Percentiles rank a stretch among this genome's conserved stretches.
These are phyloP conservation scores for Rhizoclosmatium globosum DNA, from an alignment of 192 early-diverging fungal genomes.

Conservation along the genomic window DNA sequence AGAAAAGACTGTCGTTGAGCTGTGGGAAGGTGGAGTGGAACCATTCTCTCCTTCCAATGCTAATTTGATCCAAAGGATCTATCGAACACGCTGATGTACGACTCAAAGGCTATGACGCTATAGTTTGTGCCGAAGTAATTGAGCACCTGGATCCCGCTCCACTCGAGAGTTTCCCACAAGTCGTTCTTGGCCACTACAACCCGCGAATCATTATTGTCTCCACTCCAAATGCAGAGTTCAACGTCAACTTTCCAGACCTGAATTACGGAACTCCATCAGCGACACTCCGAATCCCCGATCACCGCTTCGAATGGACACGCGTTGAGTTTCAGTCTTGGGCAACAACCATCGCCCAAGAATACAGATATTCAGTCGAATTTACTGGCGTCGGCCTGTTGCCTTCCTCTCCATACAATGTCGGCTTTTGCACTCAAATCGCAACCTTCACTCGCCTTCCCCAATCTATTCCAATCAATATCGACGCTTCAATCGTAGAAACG, in stretches of 20 bases:
- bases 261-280: constrained; percentile 72
- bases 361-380: constrained; percentile 72
- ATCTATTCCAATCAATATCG: neutral
- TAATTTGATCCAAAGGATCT: constrained; percentile 51
- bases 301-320: constrained; percentile 97
- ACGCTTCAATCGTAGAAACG: neutral
- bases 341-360: constrained; percentile 55
- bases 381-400: constrained; percentile 66
- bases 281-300: constrained; percentile 81
- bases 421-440: constrained; percentile 79
- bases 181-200: constrained; percentile 71
- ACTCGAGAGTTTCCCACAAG: constrained; percentile 64
- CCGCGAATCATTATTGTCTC: constrained; percentile 62
- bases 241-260: constrained; percentile 82
- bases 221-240: constrained; percentile 89
- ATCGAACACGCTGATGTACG: constrained; percentile 58
- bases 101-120: constrained; percentile 70
- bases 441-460: constrained; percentile 56
- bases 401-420: constrained; percentile 39
- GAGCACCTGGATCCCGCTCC: constrained; percentile 70
- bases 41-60: neutral
- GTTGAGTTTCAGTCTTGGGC: constrained; percentile 80
- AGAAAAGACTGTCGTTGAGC: constrained; percentile 75
- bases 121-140: constrained; percentile 81
- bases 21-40: constrained; percentile 4